Evolutionary conservation across 2,329 filamentous ascomycete genomes (phyloP).

Genomic region (Monosporascus sp.): DNA sequence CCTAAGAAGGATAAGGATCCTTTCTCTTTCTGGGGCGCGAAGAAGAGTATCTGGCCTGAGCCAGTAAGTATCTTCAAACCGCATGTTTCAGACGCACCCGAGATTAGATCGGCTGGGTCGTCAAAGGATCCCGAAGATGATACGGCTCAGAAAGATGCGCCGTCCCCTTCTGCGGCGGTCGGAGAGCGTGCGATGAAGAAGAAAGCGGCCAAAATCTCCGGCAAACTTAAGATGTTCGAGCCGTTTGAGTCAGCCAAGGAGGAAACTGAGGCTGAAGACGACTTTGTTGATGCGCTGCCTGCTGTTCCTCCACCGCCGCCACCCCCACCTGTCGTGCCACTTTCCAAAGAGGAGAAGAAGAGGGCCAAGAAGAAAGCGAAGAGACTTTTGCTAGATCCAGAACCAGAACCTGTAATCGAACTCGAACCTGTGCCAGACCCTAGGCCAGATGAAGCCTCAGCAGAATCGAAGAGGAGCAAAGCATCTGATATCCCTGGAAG

Average conservation of each 20-base stretch:
- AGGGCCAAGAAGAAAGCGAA: slow-evolving; percentile 36
- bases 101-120: slow-evolving; percentile 48
- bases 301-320: slow-evolving; percentile 36
- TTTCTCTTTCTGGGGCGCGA: slow-evolving; percentile 55
- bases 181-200: slow-evolving; percentile 42
- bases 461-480: slow-evolving; percentile 8
- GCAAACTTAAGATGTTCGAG: slow-evolving; percentile 54
- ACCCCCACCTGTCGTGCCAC: slow-evolving; percentile 26
- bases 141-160: slow-evolving; percentile 34
- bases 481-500: slow-evolving; percentile 19
- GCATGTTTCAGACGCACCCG: slow-evolving; percentile 25
- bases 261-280: slow-evolving; percentile 7
- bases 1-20: slow-evolving; percentile 29
- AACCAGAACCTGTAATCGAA: slow-evolving; percentile 9
- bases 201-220: slow-evolving; percentile 47
- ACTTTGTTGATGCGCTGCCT: slow-evolving; percentile 30
- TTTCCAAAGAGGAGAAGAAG: slow-evolving; percentile 36
- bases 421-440: background rate
- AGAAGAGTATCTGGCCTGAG: slow-evolving; percentile 31
- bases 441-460: background rate
- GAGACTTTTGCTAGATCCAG: slow-evolving; percentile 23
- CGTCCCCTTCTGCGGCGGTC: slow-evolving; percentile 31
- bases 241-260: slow-evolving; percentile 31
- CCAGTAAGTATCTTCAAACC: slow-evolving; percentile 20
- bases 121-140: slow-evolving; percentile 41